Percentiles rank a stretch among this genome's conserved stretches.
Conservation (phyloP, 148 eudicot genomes). For the Cornus controversa region DNA sequence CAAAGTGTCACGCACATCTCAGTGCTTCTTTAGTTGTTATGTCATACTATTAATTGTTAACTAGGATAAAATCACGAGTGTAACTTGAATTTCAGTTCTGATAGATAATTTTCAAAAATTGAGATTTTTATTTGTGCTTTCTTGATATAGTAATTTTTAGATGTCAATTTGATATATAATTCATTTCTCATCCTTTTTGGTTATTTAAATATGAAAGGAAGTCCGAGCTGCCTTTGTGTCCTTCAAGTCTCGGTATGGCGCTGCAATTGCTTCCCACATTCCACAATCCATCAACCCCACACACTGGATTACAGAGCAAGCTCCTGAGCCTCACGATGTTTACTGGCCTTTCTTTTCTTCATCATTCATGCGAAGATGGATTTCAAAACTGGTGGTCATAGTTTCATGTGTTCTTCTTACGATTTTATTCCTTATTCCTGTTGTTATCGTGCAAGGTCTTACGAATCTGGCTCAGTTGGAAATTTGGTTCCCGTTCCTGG, state of each 20-base stretch:
- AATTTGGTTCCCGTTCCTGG: slow-evolving; percentile 57
- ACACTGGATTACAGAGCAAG: slow-evolving; percentile 64
- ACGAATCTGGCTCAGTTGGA: slow-evolving; percentile 65
- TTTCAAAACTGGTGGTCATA: slow-evolving; percentile 51
- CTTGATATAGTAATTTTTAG: background rate
- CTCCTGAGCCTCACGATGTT: slow-evolving; percentile 82
- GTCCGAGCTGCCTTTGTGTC: slow-evolving; percentile 83
- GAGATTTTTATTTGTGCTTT: slow-evolving; percentile 9
- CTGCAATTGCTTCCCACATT: slow-evolving; percentile 53
- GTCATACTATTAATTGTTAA: background rate
- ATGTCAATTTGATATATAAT: slow-evolving; percentile 18
- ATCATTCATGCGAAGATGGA: slow-evolving; percentile 65
- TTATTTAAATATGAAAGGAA: slow-evolving; percentile 42
- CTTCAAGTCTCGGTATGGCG: slow-evolving; percentile 73
- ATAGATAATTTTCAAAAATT: background rate
- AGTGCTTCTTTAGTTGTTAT: background rate
- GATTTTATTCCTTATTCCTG: slow-evolving; percentile 63
- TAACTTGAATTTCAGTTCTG: background rate
- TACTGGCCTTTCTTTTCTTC: slow-evolving; percentile 76
- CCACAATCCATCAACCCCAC: slow-evolving; percentile 72
- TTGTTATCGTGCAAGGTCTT: slow-evolving; percentile 71
- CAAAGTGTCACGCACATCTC: background rate
- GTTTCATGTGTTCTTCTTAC: slow-evolving; percentile 51
- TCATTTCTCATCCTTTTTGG: slow-evolving; percentile 3
- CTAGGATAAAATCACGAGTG: background rate